These are phyloP conservation scores for Lichtheimia hyalospora DNA, from an alignment of 371 early-diverging fungal species.

Conservation along the genomic window DNA sequence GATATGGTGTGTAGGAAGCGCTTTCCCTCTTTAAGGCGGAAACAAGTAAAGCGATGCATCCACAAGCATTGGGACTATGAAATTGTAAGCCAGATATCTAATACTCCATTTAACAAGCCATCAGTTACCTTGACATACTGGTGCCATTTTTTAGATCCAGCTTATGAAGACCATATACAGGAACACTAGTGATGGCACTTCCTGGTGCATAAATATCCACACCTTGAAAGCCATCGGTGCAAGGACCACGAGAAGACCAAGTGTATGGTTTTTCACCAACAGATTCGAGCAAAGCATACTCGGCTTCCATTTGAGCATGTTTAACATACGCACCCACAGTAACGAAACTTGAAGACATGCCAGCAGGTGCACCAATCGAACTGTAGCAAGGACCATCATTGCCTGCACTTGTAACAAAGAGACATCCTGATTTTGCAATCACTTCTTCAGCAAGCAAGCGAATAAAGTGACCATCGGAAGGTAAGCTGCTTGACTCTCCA, in stretches of 20 bases:
- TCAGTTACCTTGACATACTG: constrained; percentile 70
- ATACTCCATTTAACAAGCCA: too few relatives aligned
- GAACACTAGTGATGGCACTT: constrained; percentile 89
- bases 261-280: constrained; percentile 82
- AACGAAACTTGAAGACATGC: constrained; percentile 72
- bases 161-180: constrained; percentile 79
- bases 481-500: constrained; percentile 79
- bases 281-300: constrained; percentile 80
- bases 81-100: not conserved
- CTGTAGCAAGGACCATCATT: constrained; percentile 91
- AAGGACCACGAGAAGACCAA: constrained; percentile 91
- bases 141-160: constrained; percentile 91
- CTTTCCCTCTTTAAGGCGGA: constrained; percentile 77
- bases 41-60: constrained; percentile 80
- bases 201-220: constrained; percentile 91
- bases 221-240: constrained; percentile 83
- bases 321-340: constrained; percentile 93
- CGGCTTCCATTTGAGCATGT: constrained; percentile 83
- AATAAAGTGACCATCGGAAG: constrained; percentile 81
- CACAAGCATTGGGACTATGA: constrained; percentile 84
- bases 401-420: constrained; percentile 90
- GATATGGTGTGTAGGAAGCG: constrained; percentile 76
- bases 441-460: constrained; percentile 80
- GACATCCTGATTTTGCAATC: constrained; percentile 77
- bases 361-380: constrained; percentile 89